Evolutionary conservation across 1,284 basidiomycete genomes (phyloP).

Genomic region (Sporisorium iseilematis-ciliati): DNA sequence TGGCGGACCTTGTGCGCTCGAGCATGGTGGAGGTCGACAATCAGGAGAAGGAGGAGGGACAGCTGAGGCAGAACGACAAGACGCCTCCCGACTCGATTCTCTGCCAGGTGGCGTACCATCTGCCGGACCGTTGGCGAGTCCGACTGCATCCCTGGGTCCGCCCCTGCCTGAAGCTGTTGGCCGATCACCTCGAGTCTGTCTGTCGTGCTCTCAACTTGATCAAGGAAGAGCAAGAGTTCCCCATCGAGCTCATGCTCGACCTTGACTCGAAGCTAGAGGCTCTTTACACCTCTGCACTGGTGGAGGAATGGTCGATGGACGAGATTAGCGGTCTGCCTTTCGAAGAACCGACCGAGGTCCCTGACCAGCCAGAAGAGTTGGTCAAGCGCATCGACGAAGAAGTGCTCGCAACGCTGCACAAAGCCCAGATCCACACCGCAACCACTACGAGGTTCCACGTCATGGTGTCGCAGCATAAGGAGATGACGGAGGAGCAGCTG

Average conservation of each 20-base stretch:
- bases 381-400: slow-evolving; percentile 37
- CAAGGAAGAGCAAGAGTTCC: slow-evolving; percentile 21
- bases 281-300: slow-evolving; percentile 15
- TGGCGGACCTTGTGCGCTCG: slow-evolving; percentile 31
- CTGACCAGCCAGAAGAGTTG: slow-evolving; percentile 28
- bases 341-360: slow-evolving; percentile 40
- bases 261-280: slow-evolving; percentile 33
- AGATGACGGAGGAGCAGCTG: slow-evolving; percentile 17
- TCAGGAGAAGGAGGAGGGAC: slow-evolving; percentile 30
- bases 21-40: slow-evolving; percentile 14
- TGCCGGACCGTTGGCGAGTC: slow-evolving; percentile 25
- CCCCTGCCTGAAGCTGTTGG: slow-evolving; percentile 30
- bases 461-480: slow-evolving; percentile 12
- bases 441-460: slow-evolving; percentile 35
- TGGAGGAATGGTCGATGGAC: slow-evolving; percentile 27
- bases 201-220: slow-evolving; percentile 34
- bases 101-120: slow-evolving; percentile 18
- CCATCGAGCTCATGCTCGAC: slow-evolving; percentile 37
- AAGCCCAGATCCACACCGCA: slow-evolving; percentile 13
- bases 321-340: slow-evolving; percentile 26
- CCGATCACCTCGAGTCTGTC: slow-evolving; percentile 31
- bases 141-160: slow-evolving; percentile 44
- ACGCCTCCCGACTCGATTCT: slow-evolving; percentile 16
- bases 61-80: slow-evolving; percentile 32
- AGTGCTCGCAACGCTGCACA: slow-evolving; percentile 33